Base-by-base conservation (phyloP, 2,329 filamentous ascomycete species). In the Xylariaceae sp. region DNA sequence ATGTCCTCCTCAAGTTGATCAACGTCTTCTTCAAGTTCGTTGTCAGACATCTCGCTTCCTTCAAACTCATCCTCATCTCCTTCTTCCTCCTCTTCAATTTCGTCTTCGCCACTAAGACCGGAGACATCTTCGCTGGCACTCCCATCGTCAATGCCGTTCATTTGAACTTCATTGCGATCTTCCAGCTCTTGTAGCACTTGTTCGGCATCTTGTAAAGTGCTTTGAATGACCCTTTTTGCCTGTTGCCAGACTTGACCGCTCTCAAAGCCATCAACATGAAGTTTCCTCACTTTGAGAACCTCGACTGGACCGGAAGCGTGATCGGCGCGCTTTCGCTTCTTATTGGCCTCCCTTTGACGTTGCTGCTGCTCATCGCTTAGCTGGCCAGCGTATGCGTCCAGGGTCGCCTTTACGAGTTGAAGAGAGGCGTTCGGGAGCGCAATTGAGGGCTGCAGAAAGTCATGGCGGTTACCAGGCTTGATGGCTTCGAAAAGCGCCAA, bases 241-340 rank as follows among this genome's bases (percentile, higher is more conserved):
- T 99, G 94, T 74, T 97, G 90, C 89, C 93, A 99, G 49, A 99
- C 87, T 74, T 97, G 93, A 17, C 87, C 85, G 9, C 89, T 87
- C 67, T 89, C 89, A 67, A 97, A 96, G 0, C 93, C 94, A 59
- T 96, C 86, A 5, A 91, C 79, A 72, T 97, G 89, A 13, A 99
- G 78, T 73, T 89, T 92, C 68, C 89, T 87, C 68, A 96, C 78
- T 68, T 91, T 91, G 64, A 97, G 71, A 1, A 88, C 77, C 64
- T 83, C 75, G 52, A 75, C 68, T 39, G 74, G 73, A 37, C 74
- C 74, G 55, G 80, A 76, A 3, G 73, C 74, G 30, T 75, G 71
- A 45, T 81, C 70, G 48, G 62, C 76, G 65, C 89, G 81, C 79
- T 94, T 96, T 63, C 89, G 81, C 78, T 96, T 95, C 73, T 83